phyloP scores from a whole-genome alignment of 2,329 filamentous ascomycete genomes.

The Mycosphaerelloides madeirae region DNA sequence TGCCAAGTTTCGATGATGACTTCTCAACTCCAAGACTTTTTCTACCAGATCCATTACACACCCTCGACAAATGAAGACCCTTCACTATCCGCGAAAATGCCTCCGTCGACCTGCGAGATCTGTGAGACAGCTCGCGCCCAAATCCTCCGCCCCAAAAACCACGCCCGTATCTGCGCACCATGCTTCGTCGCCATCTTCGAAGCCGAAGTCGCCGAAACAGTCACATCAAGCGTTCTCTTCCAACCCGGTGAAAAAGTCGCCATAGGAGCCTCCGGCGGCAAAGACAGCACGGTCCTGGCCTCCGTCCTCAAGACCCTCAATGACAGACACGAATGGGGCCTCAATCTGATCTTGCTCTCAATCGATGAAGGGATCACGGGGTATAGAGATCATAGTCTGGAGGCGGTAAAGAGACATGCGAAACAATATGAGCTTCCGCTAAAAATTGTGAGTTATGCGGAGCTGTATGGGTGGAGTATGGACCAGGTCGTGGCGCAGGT shows the following conservation, averaged over 20 bases:
- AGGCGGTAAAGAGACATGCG: conserved; percentile 94
- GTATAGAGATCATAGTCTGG: conserved; percentile 90
- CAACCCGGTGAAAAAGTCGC: conserved; percentile 77
- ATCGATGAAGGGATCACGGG: conserved; percentile 98
- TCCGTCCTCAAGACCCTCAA: conserved; percentile 94
- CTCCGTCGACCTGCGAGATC: conserved; percentile 68
- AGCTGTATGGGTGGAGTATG: conserved; percentile 99
- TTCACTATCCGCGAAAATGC: conserved; percentile 50
- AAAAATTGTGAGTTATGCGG: conserved; percentile 86
- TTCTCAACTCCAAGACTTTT: no score
- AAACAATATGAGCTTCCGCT: conserved; percentile 85
- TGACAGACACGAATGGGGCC: conserved; percentile 77
- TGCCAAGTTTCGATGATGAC: no score
- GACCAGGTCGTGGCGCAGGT: conserved; percentile 95
- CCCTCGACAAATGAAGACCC: neutral
- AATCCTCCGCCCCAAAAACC: conserved; percentile 90
- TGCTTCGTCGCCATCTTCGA: conserved; percentile 90
- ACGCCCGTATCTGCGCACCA: conserved; percentile 82
- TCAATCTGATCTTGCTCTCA: conserved; percentile 80
- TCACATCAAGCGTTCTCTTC: conserved; percentile 77
- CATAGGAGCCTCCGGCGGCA: conserved; percentile 93
- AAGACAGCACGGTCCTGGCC: conserved; percentile 93
- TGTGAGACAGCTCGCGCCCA: conserved; percentile 76
- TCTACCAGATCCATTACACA: no score
- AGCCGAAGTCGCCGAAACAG: conserved; percentile 88